Evolutionary conservation across 2,329 filamentous ascomycete species (phyloP), one percentile per base, ranked within the genome.

Genomic region (Arachnomyces sp.): DNA sequence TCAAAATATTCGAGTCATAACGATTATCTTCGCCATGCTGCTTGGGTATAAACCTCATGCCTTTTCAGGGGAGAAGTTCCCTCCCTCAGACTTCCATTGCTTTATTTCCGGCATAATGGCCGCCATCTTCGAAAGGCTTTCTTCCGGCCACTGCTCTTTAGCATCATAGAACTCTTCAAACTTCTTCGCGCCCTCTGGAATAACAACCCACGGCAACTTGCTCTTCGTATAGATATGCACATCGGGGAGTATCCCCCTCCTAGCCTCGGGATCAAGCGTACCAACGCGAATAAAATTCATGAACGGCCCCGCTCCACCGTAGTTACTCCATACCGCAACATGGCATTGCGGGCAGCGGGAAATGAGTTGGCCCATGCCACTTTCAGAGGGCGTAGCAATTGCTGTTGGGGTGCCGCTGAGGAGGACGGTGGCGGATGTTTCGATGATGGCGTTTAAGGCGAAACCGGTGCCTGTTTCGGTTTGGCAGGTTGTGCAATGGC

Each of bases 401-500:
- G 55, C 48, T 28, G 50, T 37, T 14, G 52, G 46, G 28, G 54
- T 13, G 46, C 16, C 9, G 45, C 46, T n/a, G 54, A 54, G 16
- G 54, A 64, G 49, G 11, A 42, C 45, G 34, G 72, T 40, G 40
- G 58, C 52, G 25, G 56, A 49, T 17, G 60, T 48, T 47, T 71
- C 68, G 49, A 70, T 62, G 42, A 66, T 42, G 42, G 62, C 61
- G 55, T 70, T 70, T 44, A 70, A 33, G 20, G 38, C 54, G 39
- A 57, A 60, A 37, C 54, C 58, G 31, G 59, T 56, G 43, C 69
- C 68, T 12, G 61, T 64, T 49, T 70, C 65, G 39, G 58, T 63
- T 48, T 72, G 68, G 55, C 70, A 72, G 43, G 54, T 52, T 16
- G 63, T 65, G 56, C 69, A 72, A 53, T 70, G 64, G 54, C 69